Evolutionary conservation across 164 flowering plant species (phyloP).

Genomic region (Vitis amurensis): DNA sequence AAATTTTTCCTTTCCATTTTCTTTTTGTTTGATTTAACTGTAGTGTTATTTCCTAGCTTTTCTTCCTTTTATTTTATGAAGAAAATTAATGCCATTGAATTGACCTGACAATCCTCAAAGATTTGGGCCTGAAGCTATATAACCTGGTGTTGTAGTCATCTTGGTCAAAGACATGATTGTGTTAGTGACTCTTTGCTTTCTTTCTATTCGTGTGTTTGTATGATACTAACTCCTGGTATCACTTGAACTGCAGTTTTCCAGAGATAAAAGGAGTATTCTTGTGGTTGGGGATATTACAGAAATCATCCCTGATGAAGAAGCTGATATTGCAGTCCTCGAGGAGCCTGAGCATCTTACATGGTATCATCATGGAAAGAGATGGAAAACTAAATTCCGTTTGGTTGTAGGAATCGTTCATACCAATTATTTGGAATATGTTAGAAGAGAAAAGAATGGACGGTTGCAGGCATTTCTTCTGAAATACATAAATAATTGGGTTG

Average conservation of each 20-base stretch:
- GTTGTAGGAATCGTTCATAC: conserved; percentile 91
- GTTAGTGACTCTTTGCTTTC: background rate
- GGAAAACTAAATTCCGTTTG: conserved; percentile 81
- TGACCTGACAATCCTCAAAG: background rate
- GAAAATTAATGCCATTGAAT: background rate
- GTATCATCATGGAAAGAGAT: conserved; percentile 96
- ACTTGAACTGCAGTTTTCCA: conserved; percentile 56
- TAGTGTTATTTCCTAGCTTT: too few relatives aligned
- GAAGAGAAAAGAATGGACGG: conserved; percentile 76
- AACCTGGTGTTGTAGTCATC: background rate
- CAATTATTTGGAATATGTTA: conserved; percentile 90
- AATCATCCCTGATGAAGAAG: conserved; percentile 76
- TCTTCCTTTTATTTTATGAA: background rate
- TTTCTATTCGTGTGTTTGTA: background rate
- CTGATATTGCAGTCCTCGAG: conserved; percentile 93
- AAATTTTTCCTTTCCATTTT: too few relatives aligned
- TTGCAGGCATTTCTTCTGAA: conserved; percentile 66
- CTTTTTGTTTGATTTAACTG: too few relatives aligned
- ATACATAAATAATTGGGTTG: conserved; percentile 78
- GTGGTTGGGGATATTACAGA: conserved; percentile 87
- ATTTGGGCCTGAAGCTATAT: background rate
- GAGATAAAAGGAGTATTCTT: conserved; percentile 86
- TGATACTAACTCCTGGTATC: background rate
- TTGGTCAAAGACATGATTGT: background rate
- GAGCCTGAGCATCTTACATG: conserved; percentile 99